Base-by-base conservation (phyloP, 805 yeast genomes). In the Kuraishia cidri region DNA sequence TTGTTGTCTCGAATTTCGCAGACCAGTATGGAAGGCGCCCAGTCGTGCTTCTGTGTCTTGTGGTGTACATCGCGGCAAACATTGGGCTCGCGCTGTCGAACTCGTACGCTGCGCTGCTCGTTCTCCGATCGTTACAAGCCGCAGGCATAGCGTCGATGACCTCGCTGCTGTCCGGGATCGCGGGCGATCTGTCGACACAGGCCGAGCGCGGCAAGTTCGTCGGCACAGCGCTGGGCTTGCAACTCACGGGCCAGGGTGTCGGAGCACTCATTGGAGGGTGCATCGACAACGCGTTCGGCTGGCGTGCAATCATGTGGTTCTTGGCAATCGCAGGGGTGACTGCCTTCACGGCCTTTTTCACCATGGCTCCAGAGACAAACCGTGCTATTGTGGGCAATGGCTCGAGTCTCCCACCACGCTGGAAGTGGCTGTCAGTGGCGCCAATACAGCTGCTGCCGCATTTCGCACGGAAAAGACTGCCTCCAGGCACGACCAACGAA, bases 261-360 rank as follows among this genome's bases (percentile, higher is more conserved):
- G 92, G 88, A 14, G 80, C 86, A 0, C 47, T 83, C 4, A 57
- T 81, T 16, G 72, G 72, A 5, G 68, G 69, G 21, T 54, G 48
- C 2, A 36, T 66, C 47, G 78, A 56, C 29, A 26, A 31, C 12
- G 57, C 53, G 1, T 41, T 62, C 15, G 65, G 72, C n/a, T 82
- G 92, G 90, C 60, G 87, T 43, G 69, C 81, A 0, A 66, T 75
- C 18, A 76, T 77, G 41, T 70, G 80, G 70, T 79, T 82, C 39
- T 49, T 79, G 31, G 69, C 77, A 3, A 75, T 79, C 24, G 64
- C 77, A 12, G 76, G 76, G 5, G 40, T 48, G 3, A 58, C 69
- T 5, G 36, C 58, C 2, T 5, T 58, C 0, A 14, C 54, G 1
- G 54, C 63, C 2, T 37, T 57, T 3, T 24, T 66, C 3, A 16